Evolutionary conservation across 371 early-diverging fungal genomes (phyloP), one percentile per base, ranked within the genome.

Genomic region (Thermomucor indicae-seudaticae): DNA sequence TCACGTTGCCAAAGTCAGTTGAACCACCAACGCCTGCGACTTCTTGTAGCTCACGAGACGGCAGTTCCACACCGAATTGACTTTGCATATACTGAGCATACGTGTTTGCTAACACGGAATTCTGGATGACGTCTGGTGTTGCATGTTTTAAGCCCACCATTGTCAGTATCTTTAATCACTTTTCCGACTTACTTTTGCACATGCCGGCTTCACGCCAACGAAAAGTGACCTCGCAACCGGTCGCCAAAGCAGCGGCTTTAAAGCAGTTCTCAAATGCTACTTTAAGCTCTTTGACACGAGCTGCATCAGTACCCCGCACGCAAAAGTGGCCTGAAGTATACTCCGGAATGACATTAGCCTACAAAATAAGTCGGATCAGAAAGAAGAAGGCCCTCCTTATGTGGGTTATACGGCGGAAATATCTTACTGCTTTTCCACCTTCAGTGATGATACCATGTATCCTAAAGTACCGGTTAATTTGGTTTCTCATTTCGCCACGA

Each of bases 1-100:
- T 70, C 11, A 78, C 54, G 47, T 89, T 89, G 32, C 89, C 92
- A 79, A 87, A 85, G 52, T 92, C 90, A 1, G 86, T 86, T 6
- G 78, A 75, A 1, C 78, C 85, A 23, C 48, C 42, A 1, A 19
- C n/a, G n/a, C n/a, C n/a, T n/a, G n/a, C n/a, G n/a, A n/a, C n/a
- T n/a, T n/a, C n/a, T n/a, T n/a, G n/a, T n/a, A n/a, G n/a, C n/a
- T n/a, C n/a, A n/a, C n/a, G n/a, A n/a, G n/a, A n/a, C n/a, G n/a
- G n/a, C n/a, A n/a, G 11, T 7, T 11, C 11, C 19, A 34, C 29
- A 11, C 11, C 8, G n/a, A 4, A 65, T 62, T 30, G 38, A n/a
- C 6, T 57, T 51, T 32, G 70, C 56, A 47, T 80, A 45, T 42
- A 17, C 32, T 38, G 24, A 0, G n/a, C 39, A 29, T 31, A 39